These are phyloP conservation scores for Kregervanrija delftensis DNA, from an alignment of 805 yeast species.

Conservation along the genomic window DNA sequence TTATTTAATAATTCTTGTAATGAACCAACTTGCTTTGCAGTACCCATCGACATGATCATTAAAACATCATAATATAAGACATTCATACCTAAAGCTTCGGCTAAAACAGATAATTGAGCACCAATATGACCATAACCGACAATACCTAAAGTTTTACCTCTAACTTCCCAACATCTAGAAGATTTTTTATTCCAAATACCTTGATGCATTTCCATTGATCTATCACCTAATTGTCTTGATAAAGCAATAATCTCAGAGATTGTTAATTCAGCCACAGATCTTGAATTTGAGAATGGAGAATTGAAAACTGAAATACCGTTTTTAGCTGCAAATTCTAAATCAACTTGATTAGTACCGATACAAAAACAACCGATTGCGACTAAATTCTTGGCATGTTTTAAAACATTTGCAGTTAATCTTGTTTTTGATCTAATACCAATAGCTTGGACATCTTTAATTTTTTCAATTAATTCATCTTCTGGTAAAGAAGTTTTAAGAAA, in stretches of 20 bases:
- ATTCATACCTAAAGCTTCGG: slow-evolving; percentile 97
- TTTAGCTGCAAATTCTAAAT: slow-evolving; percentile 84
- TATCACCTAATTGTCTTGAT: slow-evolving; percentile 95
- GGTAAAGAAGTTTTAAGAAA: slow-evolving; percentile 82
- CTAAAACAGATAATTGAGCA: slow-evolving; percentile 90
- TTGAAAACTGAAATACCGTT: slow-evolving; percentile 89
- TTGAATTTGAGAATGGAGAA: slow-evolving; percentile 93
- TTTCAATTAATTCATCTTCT: slow-evolving; percentile 91
- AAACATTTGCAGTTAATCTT: slow-evolving; percentile 68
- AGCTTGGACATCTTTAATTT: slow-evolving; percentile 90
- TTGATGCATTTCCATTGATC: slow-evolving; percentile 91
- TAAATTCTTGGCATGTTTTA: slow-evolving; percentile 82
- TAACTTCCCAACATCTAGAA: slow-evolving; percentile 95
- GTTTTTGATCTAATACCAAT: slow-evolving; percentile 98
- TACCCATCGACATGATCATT: slow-evolving; percentile 95
- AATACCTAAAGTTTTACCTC: slow-evolving; percentile 97
- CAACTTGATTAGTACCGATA: slow-evolving; percentile 98
- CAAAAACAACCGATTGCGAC: slow-evolving; percentile 96
- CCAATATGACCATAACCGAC: slow-evolving; percentile 99
- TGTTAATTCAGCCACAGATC: slow-evolving; percentile 97
- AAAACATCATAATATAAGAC: slow-evolving; percentile 87
- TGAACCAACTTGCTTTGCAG: slow-evolving; percentile 85
- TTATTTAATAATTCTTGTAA: slow-evolving; percentile 72
- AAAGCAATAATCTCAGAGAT: slow-evolving; percentile 90
- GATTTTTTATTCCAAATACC: slow-evolving; percentile 98